These are phyloP conservation scores for Strobilomyces confusus DNA, from an alignment of 768 basidiomycete genomes.

Conservation along the genomic window DNA sequence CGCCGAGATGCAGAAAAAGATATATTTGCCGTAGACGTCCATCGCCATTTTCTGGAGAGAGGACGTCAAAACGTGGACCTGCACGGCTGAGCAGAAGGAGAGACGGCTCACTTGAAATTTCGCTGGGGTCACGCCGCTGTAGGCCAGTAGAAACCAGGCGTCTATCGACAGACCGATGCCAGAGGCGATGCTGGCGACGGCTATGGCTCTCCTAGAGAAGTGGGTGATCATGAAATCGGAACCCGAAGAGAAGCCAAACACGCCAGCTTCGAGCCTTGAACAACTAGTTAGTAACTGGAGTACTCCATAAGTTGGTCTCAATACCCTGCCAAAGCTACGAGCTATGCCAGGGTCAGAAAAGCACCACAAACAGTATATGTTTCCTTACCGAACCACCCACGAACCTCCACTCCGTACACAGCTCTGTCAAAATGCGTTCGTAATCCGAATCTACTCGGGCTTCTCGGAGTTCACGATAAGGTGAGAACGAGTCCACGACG, in stretches of 20 bases:
- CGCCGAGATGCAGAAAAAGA: conserved; percentile 67
- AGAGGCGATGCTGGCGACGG: conserved; percentile 54
- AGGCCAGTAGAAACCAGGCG: conserved; percentile 63
- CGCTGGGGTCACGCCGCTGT: conserved; percentile 47
- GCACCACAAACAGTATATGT: not conserved
- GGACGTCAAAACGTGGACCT: not conserved
- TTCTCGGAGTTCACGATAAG: conserved; percentile 52
- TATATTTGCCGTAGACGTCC: conserved; percentile 57
- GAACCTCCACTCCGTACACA: conserved; percentile 63
- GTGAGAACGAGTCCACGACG: conserved; percentile 47
- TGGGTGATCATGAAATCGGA: conserved; percentile 47
- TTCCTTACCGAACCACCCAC: conserved; percentile 54
- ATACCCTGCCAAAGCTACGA: conserved; percentile 59
- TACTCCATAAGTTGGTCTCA: conserved; percentile 11
- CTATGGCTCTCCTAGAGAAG: conserved; percentile 49
- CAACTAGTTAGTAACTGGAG: not conserved
- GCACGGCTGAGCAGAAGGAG: not conserved
- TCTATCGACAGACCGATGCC: conserved; percentile 62
- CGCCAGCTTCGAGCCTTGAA: conserved; percentile 44
- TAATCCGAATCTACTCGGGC: conserved; percentile 41
- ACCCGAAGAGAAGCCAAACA: conserved; percentile 59
- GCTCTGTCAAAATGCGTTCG: conserved; percentile 43
- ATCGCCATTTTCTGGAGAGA: conserved; percentile 29
- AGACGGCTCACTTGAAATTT: conserved; percentile 51
- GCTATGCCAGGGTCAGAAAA: conserved; percentile 30